These are phyloP conservation scores for Alternaria conjuncta DNA, from an alignment of 2,329 filamentous ascomycete species.

Conservation along the genomic window DNA sequence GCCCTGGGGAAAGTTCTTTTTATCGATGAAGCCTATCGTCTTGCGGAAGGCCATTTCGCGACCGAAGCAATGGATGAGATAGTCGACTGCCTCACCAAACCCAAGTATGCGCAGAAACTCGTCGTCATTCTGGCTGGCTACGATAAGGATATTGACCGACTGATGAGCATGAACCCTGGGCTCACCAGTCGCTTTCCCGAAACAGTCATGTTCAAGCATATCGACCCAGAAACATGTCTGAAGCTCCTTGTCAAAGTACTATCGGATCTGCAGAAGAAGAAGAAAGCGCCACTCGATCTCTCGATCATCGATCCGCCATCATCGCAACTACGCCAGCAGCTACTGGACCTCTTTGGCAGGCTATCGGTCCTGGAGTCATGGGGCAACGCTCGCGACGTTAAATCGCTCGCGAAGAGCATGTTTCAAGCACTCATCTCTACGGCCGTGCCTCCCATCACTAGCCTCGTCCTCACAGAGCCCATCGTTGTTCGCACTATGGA, in stretches of 20 bases:
- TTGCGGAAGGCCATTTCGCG: conserved; percentile 64
- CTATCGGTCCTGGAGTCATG: conserved; percentile 59
- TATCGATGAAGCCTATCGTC: conserved; percentile 74
- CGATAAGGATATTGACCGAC: conserved; percentile 67
- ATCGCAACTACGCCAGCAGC: conserved; percentile 10
- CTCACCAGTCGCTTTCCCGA: conserved; percentile 71
- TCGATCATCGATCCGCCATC: conserved; percentile 30
- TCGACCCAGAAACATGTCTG: conserved; percentile 39
- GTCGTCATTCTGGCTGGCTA: conserved; percentile 75
- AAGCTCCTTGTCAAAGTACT: conserved; percentile 51
- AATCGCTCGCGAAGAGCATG: conserved; percentile 60
- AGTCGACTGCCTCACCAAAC: conserved; percentile 62
- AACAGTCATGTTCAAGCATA: conserved; percentile 61
- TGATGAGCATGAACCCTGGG: conserved; percentile 68
- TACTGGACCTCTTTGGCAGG: conserved; percentile 46
- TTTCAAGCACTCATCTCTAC: conserved; percentile 47
- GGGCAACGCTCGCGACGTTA: conserved; percentile 69
- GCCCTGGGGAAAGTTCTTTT: conserved; percentile 72
- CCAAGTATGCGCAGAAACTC: conserved; percentile 64
- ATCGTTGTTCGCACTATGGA: conserved; percentile 37
- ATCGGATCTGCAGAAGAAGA: conserved; percentile 19
- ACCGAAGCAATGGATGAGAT: conserved; percentile 62
- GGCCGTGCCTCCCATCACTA: conserved; percentile 19
- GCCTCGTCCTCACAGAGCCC: conserved; percentile 28
- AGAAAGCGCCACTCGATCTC: conserved; percentile 39